Conservation (phyloP, 257 asterid genomes). For the Nyctanthes arbortristis region DNA sequence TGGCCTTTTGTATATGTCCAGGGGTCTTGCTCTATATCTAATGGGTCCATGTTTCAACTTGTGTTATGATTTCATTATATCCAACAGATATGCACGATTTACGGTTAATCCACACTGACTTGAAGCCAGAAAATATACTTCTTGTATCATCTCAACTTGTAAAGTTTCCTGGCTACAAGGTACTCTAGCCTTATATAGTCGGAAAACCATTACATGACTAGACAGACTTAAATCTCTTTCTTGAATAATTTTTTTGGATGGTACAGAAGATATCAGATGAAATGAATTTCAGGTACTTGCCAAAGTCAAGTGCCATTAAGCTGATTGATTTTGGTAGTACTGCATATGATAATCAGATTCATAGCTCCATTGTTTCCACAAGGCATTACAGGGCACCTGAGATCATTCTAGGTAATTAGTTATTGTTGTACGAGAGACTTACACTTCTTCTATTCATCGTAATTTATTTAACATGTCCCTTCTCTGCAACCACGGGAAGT, state of each 20-base stretch:
- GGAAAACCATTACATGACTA: constrained; percentile 32
- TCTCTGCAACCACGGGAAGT: constrained; percentile 1
- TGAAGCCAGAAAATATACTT: constrained; percentile 70
- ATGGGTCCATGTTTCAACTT: constrained; percentile 16
- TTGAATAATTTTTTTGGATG: constrained; percentile 36
- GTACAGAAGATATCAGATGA: constrained; percentile 57
- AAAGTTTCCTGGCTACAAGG: constrained; percentile 59
- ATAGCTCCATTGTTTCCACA: constrained; percentile 57
- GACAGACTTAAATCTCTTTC: constrained; percentile 13
- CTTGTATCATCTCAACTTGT: constrained; percentile 52
- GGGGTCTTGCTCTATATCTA: constrained; percentile 29
- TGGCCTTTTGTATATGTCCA: constrained; percentile 22
- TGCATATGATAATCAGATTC: constrained; percentile 44
- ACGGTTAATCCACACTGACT: constrained; percentile 57
- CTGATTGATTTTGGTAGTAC: constrained; percentile 71
- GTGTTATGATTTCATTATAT: constrained; percentile 17
- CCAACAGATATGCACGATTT: constrained; percentile 60
- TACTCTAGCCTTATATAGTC: constrained; percentile 32
- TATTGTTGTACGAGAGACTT: constrained; percentile 31
- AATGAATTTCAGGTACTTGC: constrained; percentile 58
- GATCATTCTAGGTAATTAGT: constrained; percentile 56
- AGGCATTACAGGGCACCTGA: constrained; percentile 75
- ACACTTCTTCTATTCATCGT: constrained; percentile 19
- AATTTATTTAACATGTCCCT: constrained; percentile 5
- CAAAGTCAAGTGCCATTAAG: constrained; percentile 64